Evolutionary conservation across 129 eudicot genomes (phyloP), one percentile per base, ranked within the genome.

Genomic region (Kitagawia praeruptora): DNA sequence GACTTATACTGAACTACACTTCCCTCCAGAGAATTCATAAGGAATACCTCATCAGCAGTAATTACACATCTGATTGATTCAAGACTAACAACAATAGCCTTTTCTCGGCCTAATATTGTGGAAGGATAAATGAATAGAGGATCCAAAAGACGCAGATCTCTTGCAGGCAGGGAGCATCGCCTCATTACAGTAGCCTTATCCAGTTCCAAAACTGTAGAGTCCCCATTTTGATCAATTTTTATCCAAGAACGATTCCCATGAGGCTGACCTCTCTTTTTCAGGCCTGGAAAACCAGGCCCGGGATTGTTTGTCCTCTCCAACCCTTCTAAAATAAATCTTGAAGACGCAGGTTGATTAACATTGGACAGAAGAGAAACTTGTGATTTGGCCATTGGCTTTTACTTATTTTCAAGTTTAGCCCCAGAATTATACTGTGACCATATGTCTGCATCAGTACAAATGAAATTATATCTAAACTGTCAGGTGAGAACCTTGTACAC

Each of bases 131-230:
- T 95, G 80, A 95, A 95, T 76, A 92, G 82, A 11, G 99, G 99
- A 82, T 95, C 99, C 91, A 95, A 81, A 82, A 95, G 99, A 70
- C 97, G 91, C 72, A 95, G 94, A 87, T 95, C 99, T 82, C 99
- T 81, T 38, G 97, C 90, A n/a, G 99, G 99, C 82, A 95, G 88
- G 45, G 93, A 95, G 74, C 97, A 95, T 78, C 85, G 90, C 75
- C 96, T 88, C 99, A 90, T 95, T 31, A 95, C 80, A 73, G 93
- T 90, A 74, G 85, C 83, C 83, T 95, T 95, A 75, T 95, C 99
- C 78, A 95, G 78, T 83, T 92, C 99, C 88, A 92, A 86, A 81
- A 90, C 82, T 81, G 85, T 83, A 13, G 96, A 89, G 79, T 84
- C 88, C 82, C 99, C 99, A 87, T 82, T 78, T 75, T 82, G 87